Percentiles rank a stretch among this genome's conserved stretches.
Evolutionary conservation across 257 asterid genomes (phyloP).

Genomic region (Solanum bulbocastanum): DNA sequence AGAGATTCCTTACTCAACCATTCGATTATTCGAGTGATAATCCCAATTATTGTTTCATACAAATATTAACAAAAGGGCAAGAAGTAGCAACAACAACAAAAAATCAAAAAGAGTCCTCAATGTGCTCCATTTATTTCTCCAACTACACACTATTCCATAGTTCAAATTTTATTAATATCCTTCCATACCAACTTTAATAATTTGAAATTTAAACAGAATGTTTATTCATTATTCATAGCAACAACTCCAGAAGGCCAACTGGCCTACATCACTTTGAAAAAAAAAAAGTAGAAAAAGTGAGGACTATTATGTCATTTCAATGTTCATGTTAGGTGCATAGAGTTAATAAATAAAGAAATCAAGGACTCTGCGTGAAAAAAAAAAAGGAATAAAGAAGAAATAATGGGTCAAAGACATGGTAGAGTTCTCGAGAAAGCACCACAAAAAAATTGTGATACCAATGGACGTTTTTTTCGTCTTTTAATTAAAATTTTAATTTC

Average conservation of each 20-base stretch:
- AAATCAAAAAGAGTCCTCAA: background rate
- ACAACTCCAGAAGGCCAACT: background rate
- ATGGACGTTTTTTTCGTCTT: background rate
- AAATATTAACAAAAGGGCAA: background rate
- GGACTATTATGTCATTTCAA: background rate
- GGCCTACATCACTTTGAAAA: background rate
- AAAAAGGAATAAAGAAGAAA: background rate
- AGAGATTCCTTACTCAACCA: background rate
- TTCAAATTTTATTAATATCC: background rate
- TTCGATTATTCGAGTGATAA: background rate
- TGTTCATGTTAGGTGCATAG: background rate
- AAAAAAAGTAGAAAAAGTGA: background rate
- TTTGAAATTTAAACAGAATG: slow-evolving; percentile 1
- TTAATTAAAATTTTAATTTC: background rate
- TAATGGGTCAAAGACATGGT: background rate
- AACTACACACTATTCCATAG: background rate
- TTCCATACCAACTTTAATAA: background rate
- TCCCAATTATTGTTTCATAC: background rate
- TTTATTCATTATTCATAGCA: background rate
- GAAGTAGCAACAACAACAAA: background rate
- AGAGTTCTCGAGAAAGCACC: background rate
- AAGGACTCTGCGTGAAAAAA: background rate
- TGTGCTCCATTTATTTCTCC: background rate
- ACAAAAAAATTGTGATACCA: background rate
- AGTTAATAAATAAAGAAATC: background rate